Conservation (phyloP, 306 rosid species). For the Castanospermum australe region DNA sequence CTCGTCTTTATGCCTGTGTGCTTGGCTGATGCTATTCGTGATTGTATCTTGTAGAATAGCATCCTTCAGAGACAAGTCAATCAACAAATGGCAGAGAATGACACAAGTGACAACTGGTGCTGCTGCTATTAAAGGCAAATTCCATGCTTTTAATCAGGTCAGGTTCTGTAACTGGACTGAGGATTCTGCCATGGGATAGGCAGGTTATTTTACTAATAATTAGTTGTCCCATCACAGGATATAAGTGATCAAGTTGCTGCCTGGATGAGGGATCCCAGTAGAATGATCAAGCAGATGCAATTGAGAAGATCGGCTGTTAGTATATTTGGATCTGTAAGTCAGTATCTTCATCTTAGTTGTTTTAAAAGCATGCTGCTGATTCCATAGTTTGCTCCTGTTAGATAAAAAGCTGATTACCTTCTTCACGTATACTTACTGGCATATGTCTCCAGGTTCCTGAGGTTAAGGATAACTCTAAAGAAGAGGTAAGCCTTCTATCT, state of each 20-base stretch:
- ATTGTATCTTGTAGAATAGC: slow-evolving; percentile 59
- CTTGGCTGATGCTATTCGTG: slow-evolving; percentile 20
- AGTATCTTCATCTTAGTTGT: slow-evolving; percentile 1
- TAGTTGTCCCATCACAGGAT: slow-evolving; percentile 47
- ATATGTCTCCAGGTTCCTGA: slow-evolving; percentile 48
- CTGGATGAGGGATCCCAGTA: slow-evolving; percentile 93
- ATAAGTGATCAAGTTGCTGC: slow-evolving; percentile 78
- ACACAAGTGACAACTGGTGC: slow-evolving; percentile 89
- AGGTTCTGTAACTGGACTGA: slow-evolving; percentile 27
- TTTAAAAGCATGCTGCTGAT: neutral
- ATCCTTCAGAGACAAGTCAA: slow-evolving; percentile 75
- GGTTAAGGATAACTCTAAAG: slow-evolving; percentile 25
- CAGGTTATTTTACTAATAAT: neutral
- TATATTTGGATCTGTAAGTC: slow-evolving; percentile 75
- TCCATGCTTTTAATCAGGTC: slow-evolving; percentile 93
- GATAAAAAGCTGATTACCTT: neutral
- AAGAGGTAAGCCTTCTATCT: slow-evolving; percentile 39
- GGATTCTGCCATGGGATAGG: neutral
- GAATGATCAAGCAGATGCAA: slow-evolving; percentile 87
- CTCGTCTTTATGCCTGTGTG: neutral
- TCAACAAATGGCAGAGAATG: slow-evolving; percentile 91
- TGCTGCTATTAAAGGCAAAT: slow-evolving; percentile 78
- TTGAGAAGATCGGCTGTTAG: slow-evolving; percentile 56
- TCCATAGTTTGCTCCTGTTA: neutral
- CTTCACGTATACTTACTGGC: slow-evolving; percentile 22